A percentile compares a stretch with the other conserved stretches of the same genome.
These are phyloP conservation scores for Coprinellus micaceus DNA, from an alignment of 768 basidiomycete species.

Conservation along the genomic window DNA sequence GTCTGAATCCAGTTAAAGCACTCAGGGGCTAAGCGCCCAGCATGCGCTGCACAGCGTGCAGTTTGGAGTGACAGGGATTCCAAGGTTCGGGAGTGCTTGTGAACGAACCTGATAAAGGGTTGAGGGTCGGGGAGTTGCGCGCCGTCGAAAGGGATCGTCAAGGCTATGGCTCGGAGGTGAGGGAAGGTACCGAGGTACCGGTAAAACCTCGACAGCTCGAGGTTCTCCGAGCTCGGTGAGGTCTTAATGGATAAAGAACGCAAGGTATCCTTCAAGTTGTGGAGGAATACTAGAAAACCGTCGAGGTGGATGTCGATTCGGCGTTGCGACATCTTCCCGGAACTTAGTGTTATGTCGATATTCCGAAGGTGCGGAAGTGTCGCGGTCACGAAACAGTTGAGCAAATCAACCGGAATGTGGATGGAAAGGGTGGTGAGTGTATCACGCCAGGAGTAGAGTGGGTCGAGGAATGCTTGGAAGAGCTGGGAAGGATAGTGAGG, in stretches of 20 bases:
- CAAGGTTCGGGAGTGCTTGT: constrained; percentile 31
- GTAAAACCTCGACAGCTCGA: constrained; percentile 40
- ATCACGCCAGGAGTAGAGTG: constrained; percentile 28
- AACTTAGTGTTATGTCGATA: constrained; percentile 35
- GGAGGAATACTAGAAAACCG: constrained; percentile 42
- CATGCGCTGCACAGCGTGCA: constrained; percentile 22
- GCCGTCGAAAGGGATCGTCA: constrained; percentile 46
- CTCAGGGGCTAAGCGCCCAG: constrained; percentile 21
- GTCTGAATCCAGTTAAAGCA: constrained; percentile 41
- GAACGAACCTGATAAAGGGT: constrained; percentile 32
- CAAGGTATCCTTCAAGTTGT: constrained; percentile 37
- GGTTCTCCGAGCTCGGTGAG: constrained; percentile 28
- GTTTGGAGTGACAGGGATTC: constrained; percentile 34
- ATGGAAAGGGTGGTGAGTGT: constrained; percentile 33
- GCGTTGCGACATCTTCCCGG: constrained; percentile 21
- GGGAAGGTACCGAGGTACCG: constrained; percentile 35
- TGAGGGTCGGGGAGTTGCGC: constrained; percentile 33
- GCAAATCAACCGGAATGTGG: constrained; percentile 36
- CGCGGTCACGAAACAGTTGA: constrained; percentile 30
- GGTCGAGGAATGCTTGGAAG: constrained; percentile 34
- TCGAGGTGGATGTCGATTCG: constrained; percentile 37
- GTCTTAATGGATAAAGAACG: constrained; percentile 37
- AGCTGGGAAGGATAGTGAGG: constrained; percentile 32
- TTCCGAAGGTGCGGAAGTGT: constrained; percentile 31
- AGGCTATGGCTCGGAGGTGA: constrained; percentile 31